Evolutionary conservation across 2,329 filamentous ascomycete species (phyloP).

Genomic region (Penicillium sp.): DNA sequence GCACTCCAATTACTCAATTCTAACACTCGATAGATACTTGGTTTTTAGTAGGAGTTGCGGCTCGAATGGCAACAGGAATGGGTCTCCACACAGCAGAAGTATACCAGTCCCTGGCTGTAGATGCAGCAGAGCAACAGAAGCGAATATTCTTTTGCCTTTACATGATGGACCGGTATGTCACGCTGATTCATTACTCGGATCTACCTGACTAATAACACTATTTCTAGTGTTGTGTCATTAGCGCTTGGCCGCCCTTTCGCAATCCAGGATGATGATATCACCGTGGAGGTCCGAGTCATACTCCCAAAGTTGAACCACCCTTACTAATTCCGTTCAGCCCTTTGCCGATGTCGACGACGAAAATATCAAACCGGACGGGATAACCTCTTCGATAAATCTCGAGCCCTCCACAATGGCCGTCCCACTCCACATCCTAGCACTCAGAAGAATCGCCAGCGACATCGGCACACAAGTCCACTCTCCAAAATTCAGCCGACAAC

Average conservation of each 20-base stretch:
- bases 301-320: not conserved
- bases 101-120: slow-evolving; percentile 34
- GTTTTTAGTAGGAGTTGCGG: slow-evolving; percentile 48
- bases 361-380: slow-evolving; percentile 26
- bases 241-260: slow-evolving; percentile 49
- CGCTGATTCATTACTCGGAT: not conserved
- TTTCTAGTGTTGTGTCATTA: slow-evolving; percentile 44
- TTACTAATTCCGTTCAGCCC: slow-evolving; percentile 23
- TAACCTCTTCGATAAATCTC: slow-evolving; percentile 23
- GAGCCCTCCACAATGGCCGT: slow-evolving; percentile 41
- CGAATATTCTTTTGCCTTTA: slow-evolving; percentile 50
- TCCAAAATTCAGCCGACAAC: slow-evolving; percentile 15
- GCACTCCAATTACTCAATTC: not conserved
- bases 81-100: slow-evolving; percentile 42
- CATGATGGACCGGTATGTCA: slow-evolving; percentile 47
- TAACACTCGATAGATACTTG: slow-evolving; percentile 40
- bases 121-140: slow-evolving; percentile 41
- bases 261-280: slow-evolving; percentile 49
- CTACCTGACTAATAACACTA: no score
- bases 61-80: slow-evolving; percentile 46
- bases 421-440: slow-evolving; percentile 44
- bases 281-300: slow-evolving; percentile 31
- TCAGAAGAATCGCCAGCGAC: slow-evolving; percentile 44
- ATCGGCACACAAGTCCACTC: slow-evolving; percentile 44
- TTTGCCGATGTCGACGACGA: slow-evolving; percentile 42